A percentile compares a stretch with the other conserved stretches of the same genome.
Evolutionary conservation across 2,329 filamentous ascomycete species (phyloP).

Genomic region (Botrytis tulipae): DNA sequence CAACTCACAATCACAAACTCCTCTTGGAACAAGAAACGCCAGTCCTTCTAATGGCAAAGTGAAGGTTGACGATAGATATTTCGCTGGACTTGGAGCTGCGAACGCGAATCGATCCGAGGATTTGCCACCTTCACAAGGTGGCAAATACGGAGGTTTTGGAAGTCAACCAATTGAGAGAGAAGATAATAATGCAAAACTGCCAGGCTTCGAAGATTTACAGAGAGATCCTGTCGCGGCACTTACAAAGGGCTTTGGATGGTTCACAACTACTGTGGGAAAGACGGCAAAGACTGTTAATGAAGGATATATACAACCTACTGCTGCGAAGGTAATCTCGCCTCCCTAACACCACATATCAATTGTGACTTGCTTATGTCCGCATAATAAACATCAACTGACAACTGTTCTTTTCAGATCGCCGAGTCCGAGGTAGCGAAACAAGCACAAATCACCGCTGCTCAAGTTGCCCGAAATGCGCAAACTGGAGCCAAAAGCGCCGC

Average conservation of each 20-base stretch:
- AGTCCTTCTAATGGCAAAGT: constrained; percentile 47
- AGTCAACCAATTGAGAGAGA: constrained; percentile 58
- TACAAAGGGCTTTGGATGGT: constrained; percentile 93
- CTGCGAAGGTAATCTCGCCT: constrained; percentile 66
- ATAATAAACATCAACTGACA: constrained; percentile 1
- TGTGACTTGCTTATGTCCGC: background rate
- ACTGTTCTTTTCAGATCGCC: constrained; percentile 56
- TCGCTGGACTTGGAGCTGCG: constrained; percentile 77
- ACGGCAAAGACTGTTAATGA: constrained; percentile 90
- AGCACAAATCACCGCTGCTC: constrained; percentile 60
- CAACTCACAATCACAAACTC: constrained; percentile 26
- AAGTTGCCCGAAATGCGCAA: constrained; percentile 64
- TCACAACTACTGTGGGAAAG: constrained; percentile 82
- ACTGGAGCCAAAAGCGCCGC: constrained; percentile 72
- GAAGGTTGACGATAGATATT: constrained; percentile 82
- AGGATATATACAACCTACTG: constrained; percentile 87
- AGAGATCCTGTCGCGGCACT: constrained; percentile 85
- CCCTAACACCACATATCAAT: background rate
- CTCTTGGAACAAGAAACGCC: constrained; percentile 28
- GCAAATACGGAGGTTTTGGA: constrained; percentile 90
- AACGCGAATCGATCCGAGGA: constrained; percentile 74
- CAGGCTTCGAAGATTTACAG: constrained; percentile 82
- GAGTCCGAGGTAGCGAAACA: constrained; percentile 75
- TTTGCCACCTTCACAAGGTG: constrained; percentile 83
- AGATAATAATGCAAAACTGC: constrained; percentile 49